Conservation (phyloP, 208 protist species). For the Acanthamoeba culbertsoni region DNA sequence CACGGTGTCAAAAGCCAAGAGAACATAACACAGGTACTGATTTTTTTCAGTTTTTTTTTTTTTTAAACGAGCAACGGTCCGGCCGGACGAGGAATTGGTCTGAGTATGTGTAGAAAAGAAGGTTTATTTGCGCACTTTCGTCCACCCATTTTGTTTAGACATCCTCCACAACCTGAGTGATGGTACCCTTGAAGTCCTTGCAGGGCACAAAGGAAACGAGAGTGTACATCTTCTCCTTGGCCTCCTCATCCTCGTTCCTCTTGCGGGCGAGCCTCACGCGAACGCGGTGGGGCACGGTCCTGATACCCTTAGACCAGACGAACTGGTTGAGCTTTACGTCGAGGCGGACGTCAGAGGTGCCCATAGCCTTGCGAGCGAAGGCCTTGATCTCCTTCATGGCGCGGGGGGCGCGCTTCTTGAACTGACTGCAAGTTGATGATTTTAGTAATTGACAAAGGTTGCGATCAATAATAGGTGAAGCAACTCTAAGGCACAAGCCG, state of each 20-base stretch:
- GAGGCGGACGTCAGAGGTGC: conserved; percentile 97
- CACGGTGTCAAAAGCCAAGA: not conserved
- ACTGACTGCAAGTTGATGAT: conserved; percentile 84
- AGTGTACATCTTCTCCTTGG: conserved; percentile 88
- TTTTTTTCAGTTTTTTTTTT: not conserved
- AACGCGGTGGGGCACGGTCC: conserved; percentile 91
- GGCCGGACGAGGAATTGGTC: not conserved
- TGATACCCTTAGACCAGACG: conserved; percentile 95
- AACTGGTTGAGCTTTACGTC: conserved; percentile 95
- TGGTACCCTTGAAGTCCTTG: conserved; percentile 76
- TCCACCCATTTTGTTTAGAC: conserved; percentile 51
- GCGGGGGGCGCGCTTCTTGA: conserved; percentile 95
- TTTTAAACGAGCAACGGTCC: not conserved
- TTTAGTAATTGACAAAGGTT: too few species aligned
- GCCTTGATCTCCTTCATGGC: conserved; percentile 94
- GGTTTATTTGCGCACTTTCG: not conserved
- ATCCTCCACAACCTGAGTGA: conserved; percentile 75
- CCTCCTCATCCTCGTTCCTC: conserved; percentile 90
- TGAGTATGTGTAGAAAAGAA: not conserved
- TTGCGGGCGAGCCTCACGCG: conserved; percentile 92
- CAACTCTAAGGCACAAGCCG: too few species aligned
- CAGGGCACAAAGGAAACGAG: conserved; percentile 81
- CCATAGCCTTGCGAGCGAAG: conserved; percentile 95
- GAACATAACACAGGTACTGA: too few species aligned
- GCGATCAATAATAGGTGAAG: too few species aligned